Percentiles rank a stretch among this genome's conserved stretches.
Evolutionary conservation across 192 early-diverging fungal species (phyloP).

Genomic region (Backusella mclennaniae): DNA sequence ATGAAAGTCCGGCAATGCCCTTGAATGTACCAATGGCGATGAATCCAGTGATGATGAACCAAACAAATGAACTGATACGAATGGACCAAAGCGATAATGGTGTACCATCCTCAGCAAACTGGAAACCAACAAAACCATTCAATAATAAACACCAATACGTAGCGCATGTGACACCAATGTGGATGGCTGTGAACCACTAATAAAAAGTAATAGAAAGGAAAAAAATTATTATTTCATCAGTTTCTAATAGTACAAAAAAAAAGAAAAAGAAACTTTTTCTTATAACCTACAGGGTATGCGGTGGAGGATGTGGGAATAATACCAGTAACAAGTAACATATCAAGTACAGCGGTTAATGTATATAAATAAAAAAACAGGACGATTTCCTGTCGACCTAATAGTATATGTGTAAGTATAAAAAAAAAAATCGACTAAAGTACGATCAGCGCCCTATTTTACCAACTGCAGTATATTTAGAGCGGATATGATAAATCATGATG

Average conservation of each 20-base stretch:
- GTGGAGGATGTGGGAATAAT: slow-evolving; percentile 85
- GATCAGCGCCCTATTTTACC: slow-evolving; percentile 49
- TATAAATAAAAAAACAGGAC: slow-evolving; percentile 99
- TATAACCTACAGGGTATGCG: slow-evolving; percentile 60
- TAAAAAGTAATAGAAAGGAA: neutral
- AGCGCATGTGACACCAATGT: slow-evolving; percentile 78
- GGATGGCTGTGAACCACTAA: slow-evolving; percentile 82
- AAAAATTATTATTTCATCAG: neutral
- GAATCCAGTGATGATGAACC: slow-evolving; percentile 77
- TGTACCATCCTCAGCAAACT: slow-evolving; percentile 97
- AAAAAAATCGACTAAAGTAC: neutral
- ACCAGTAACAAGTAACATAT: slow-evolving; percentile 89
- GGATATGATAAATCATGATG: slow-evolving; percentile 99
- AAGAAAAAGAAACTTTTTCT: too few species aligned
- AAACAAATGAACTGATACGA: slow-evolving; percentile 77
- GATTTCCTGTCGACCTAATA: slow-evolving; percentile 91
- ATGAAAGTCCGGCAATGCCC: slow-evolving; percentile 58
- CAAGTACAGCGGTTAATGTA: slow-evolving; percentile 78
- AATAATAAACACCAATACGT: slow-evolving; percentile 92
- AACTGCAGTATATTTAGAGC: slow-evolving; percentile 98
- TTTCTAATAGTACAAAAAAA: neutral
- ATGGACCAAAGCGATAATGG: slow-evolving; percentile 93
- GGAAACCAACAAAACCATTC: slow-evolving; percentile 95
- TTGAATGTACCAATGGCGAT: slow-evolving; percentile 84
- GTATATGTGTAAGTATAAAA: neutral